Percentiles rank a stretch among this genome's conserved stretches.
phyloP scores from a whole-genome alignment of 2,329 filamentous ascomycete species.

The Microsporum ferrugineum region DNA sequence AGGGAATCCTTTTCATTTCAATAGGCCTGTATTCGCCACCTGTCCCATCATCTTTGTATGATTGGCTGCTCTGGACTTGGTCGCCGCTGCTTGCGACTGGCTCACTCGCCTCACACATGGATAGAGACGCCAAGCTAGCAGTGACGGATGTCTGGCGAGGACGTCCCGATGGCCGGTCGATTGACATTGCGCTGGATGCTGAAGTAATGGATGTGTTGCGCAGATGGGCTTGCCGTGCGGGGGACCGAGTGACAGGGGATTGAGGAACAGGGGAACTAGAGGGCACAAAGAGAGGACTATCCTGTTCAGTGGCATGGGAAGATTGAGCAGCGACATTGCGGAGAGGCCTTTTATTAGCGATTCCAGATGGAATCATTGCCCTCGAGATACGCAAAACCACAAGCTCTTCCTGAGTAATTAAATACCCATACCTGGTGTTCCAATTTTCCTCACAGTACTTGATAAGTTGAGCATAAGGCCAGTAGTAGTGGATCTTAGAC shows the following conservation, averaged over 20 bases:
- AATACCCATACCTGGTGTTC: slow-evolving; percentile 9
- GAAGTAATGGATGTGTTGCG: not conserved
- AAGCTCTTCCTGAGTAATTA: slow-evolving; percentile 9
- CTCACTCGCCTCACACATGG: not conserved
- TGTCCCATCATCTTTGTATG: not conserved
- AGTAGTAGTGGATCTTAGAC: too few relatives aligned
- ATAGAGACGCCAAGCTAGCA: not conserved
- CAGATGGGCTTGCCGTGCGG: not conserved
- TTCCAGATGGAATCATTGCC: slow-evolving; percentile 1
- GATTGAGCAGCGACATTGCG: not conserved
- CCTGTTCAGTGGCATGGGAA: not conserved
- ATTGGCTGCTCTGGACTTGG: not conserved
- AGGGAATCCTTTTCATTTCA: slow-evolving; percentile 12
- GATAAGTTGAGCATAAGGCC: not conserved
- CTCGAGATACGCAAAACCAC: slow-evolving; percentile 8
- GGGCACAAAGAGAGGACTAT: not conserved
- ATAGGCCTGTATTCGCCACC: slow-evolving; percentile 6
- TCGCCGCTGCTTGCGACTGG: not conserved
- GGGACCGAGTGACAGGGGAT: not conserved
- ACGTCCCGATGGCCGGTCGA: not conserved
- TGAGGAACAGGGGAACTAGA: not conserved
- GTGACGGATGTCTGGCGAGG: not conserved
- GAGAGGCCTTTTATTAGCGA: not conserved
- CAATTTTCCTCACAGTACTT: not conserved
- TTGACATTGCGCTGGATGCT: not conserved